Conservation (phyloP, 768 basidiomycete genomes). For the Amanita rubescens region DNA sequence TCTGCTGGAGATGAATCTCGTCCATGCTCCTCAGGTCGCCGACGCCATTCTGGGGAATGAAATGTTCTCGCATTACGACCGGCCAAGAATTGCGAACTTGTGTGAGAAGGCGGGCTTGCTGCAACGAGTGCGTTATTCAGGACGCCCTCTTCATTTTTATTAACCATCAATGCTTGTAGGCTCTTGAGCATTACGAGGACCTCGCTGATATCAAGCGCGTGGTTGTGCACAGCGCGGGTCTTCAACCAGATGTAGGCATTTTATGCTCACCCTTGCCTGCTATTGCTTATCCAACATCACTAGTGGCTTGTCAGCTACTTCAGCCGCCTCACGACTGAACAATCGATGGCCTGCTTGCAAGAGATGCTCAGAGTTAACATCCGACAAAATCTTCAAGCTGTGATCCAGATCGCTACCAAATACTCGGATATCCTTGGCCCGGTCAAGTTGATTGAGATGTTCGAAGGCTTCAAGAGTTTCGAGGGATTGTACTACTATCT, state of each 20-base stretch:
- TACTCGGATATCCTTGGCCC: conserved; percentile 98
- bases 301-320: conserved; percentile 98
- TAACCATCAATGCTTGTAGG: conserved; percentile 41
- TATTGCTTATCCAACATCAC: conserved; percentile 5
- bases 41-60: conserved; percentile 98
- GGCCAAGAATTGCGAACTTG: conserved; percentile 93
- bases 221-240: conserved; percentile 82
- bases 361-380: conserved; percentile 98
- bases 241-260: conserved; percentile 69
- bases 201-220: conserved; percentile 98
- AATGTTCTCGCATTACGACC: conserved; percentile 97
- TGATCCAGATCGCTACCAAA: conserved; percentile 96
- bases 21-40: conserved; percentile 97
- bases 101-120: conserved; percentile 97
- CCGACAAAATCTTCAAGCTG: conserved; percentile 93
- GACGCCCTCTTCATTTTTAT: neutral
- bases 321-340: conserved; percentile 93
- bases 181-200: conserved; percentile 97
- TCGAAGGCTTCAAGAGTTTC: conserved; percentile 95
- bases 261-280: neutral
- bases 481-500: conserved; percentile 99
- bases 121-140: conserved; percentile 61
- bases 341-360: conserved; percentile 92
- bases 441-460: conserved; percentile 96
- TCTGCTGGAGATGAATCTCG: conserved; percentile 94